Conservation (phyloP, 805 yeast genomes). For the Kazachstania psychrophila region DNA sequence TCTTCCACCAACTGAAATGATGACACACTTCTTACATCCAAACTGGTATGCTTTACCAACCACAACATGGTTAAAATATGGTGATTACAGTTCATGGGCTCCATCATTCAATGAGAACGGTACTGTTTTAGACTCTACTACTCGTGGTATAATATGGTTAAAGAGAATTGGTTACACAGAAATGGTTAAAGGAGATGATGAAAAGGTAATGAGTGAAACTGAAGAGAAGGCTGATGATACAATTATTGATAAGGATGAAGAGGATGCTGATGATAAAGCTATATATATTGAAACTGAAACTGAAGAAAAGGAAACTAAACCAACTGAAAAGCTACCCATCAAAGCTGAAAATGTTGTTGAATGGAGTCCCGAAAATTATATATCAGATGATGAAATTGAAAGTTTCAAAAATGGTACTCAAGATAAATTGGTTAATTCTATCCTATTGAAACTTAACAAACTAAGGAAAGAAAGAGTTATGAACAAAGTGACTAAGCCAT, state of each 20-base stretch:
- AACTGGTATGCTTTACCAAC: slow-evolving; percentile 58
- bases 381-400: slow-evolving; percentile 45
- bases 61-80: slow-evolving; percentile 54
- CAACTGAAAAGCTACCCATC: slow-evolving; percentile 12
- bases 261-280: background rate
- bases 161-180: slow-evolving; percentile 43
- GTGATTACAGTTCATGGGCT: slow-evolving; percentile 47
- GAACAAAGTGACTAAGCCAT: slow-evolving; percentile 32
- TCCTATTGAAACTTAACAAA: slow-evolving; percentile 41
- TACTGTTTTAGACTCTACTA: slow-evolving; percentile 42
- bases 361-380: slow-evolving; percentile 42
- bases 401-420: slow-evolving; percentile 37
- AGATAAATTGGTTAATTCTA: slow-evolving; percentile 35
- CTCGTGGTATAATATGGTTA: slow-evolving; percentile 44
- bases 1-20: slow-evolving; percentile 43
- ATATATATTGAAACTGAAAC: slow-evolving; percentile 3
- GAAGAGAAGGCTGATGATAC: slow-evolving; percentile 3
- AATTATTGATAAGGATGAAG: slow-evolving; percentile 2
- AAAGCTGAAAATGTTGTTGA: slow-evolving; percentile 36
- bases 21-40: slow-evolving; percentile 48
- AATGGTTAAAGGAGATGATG: slow-evolving; percentile 15
- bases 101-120: slow-evolving; percentile 55
- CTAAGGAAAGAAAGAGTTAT: slow-evolving; percentile 39
- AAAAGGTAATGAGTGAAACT: slow-evolving; percentile 9
- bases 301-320: background rate